Percentiles rank a stretch among this genome's conserved stretches.
Evolutionary conservation across 441 rosid genomes (phyloP).

Genomic region (Pelargonium cotyledonis): DNA sequence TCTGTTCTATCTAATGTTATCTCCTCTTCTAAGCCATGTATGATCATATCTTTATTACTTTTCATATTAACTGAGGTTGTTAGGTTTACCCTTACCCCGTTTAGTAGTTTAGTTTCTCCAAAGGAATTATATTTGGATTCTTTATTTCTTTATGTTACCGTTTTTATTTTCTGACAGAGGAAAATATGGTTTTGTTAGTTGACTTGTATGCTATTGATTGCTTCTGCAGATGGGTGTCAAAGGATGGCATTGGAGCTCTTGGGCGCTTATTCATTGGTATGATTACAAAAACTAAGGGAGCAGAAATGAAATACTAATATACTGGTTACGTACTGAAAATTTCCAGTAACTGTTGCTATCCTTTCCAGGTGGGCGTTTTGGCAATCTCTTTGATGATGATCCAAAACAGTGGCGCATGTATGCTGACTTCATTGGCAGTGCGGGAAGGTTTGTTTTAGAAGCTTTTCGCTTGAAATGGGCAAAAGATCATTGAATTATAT

Average conservation of each 20-base stretch:
- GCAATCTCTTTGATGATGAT: slow-evolving; percentile 87
- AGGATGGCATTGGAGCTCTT: slow-evolving; percentile 95
- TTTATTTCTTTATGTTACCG: neutral
- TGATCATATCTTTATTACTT: no score
- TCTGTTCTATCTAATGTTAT: no score
- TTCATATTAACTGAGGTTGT: no score
- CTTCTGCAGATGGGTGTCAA: slow-evolving; percentile 87
- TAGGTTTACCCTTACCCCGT: no score
- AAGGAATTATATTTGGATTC: neutral
- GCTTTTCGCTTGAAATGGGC: slow-evolving; percentile 14
- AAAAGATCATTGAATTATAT: slow-evolving; percentile 15
- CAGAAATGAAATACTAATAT: neutral
- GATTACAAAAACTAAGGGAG: slow-evolving; percentile 24
- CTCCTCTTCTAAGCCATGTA: no score
- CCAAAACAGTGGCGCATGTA: slow-evolving; percentile 99
- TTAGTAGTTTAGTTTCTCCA: no score
- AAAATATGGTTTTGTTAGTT: slow-evolving; percentile 18
- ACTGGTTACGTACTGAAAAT: slow-evolving; percentile 14
- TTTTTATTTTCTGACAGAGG: neutral
- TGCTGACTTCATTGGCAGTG: slow-evolving; percentile 96
- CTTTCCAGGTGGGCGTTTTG: slow-evolving; percentile 81
- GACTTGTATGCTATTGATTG: slow-evolving; percentile 19
- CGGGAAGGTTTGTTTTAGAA: slow-evolving; percentile 63
- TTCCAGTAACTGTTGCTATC: slow-evolving; percentile 20
- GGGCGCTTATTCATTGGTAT: slow-evolving; percentile 91